Conservation (phyloP, 176 grass and related monocot genomes). For the Aegilops speltoides region DNA sequence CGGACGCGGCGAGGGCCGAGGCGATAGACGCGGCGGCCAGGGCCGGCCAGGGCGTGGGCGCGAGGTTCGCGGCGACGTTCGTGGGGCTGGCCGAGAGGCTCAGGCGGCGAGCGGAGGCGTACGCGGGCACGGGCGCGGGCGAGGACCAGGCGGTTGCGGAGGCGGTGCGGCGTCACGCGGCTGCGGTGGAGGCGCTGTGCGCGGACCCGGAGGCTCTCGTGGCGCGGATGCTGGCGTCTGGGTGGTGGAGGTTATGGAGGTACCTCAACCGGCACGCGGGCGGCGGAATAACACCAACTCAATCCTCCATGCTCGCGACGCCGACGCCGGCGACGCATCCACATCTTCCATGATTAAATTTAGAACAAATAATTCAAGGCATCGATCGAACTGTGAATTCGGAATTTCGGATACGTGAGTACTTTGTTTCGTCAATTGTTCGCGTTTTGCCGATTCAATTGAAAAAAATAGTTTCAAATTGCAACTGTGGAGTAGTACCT, state of each 20-base stretch:
- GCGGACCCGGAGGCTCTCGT: not conserved
- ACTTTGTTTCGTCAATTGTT: no score
- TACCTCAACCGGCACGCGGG: not conserved
- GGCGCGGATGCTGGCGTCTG: not conserved
- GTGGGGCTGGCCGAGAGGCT: not conserved
- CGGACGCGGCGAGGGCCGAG: not conserved
- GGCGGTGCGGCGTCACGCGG: not conserved
- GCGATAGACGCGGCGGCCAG: not conserved
- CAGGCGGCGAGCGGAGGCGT: not conserved
- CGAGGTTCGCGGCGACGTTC: not conserved
- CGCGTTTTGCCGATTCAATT: no score
- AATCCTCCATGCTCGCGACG: not conserved
- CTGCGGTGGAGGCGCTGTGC: not conserved
- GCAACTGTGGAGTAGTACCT: no score
- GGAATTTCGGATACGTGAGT: no score
- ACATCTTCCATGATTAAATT: no score
- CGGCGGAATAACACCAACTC: not conserved
- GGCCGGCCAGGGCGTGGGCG: not conserved
- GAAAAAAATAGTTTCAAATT: no score
- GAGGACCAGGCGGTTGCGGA: not conserved
- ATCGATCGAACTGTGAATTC: no score
- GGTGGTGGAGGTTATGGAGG: not conserved
- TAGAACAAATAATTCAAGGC: no score
- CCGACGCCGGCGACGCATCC: no score
- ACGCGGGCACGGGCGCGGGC: not conserved